Evolutionary conservation across 2,329 filamentous ascomycete species (phyloP).

Genomic region (Botryotinia globosa): DNA sequence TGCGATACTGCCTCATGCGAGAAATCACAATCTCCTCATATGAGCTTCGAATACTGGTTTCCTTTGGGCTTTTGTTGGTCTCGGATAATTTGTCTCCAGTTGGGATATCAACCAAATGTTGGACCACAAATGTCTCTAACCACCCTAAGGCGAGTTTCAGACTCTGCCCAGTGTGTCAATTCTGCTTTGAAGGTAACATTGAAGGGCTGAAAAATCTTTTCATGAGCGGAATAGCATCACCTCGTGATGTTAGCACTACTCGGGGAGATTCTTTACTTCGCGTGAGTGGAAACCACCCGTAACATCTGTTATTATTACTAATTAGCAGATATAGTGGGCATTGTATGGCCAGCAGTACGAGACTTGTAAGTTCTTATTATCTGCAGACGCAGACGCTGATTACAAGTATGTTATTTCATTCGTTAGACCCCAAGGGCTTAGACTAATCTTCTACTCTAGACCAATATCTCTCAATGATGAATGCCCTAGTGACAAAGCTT

Average conservation of each 20-base stretch:
- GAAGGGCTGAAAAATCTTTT: slow-evolving; percentile 23
- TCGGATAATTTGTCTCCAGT: slow-evolving; percentile 20
- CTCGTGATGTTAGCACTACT: slow-evolving; percentile 20
- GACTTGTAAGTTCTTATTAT: slow-evolving; percentile 17
- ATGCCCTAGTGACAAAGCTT: slow-evolving; percentile 21
- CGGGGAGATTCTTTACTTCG: slow-evolving; percentile 21
- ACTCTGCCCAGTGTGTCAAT: slow-evolving; percentile 20
- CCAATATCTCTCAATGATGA: slow-evolving; percentile 19
- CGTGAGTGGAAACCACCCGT: background rate
- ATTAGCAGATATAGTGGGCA: slow-evolving; percentile 3
- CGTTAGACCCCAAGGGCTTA: background rate
- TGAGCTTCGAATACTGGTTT: slow-evolving; percentile 22
- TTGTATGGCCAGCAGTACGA: slow-evolving; percentile 21
- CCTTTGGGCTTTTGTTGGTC: slow-evolving; percentile 18
- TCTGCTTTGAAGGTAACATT: slow-evolving; percentile 21
- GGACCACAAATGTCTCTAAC: slow-evolving; percentile 19
- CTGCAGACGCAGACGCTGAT: slow-evolving; percentile 18
- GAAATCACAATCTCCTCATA: slow-evolving; percentile 13
- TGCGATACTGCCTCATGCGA: slow-evolving; percentile 13
- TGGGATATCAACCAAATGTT: slow-evolving; percentile 15
- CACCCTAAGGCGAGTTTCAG: slow-evolving; percentile 17
- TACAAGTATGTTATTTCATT: slow-evolving; percentile 10
- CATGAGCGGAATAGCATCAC: slow-evolving; percentile 13
- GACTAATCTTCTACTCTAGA: background rate
- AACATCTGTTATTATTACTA: background rate